Conservation (phyloP, 441 rosid species). For the Adansonia gregorii region DNA sequence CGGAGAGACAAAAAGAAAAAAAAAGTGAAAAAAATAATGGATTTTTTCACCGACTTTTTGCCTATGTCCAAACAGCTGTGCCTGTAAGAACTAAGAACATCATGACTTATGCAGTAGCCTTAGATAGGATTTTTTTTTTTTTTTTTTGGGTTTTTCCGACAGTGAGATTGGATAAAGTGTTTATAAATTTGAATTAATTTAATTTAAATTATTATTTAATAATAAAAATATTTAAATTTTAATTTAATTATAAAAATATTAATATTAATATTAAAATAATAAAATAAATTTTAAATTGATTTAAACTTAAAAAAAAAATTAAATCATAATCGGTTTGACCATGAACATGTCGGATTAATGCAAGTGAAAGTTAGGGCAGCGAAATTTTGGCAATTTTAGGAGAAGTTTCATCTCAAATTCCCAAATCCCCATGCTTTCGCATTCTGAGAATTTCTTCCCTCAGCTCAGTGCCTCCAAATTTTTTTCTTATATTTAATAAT, state of each 20-base stretch:
- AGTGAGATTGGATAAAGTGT: not conserved
- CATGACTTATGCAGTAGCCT: not conserved
- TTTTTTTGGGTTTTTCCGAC: not conserved
- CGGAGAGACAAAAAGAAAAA: slow-evolving; percentile 26
- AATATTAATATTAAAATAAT: too few relatives aligned
- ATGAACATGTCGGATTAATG: too few relatives aligned
- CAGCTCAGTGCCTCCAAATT: not conserved
- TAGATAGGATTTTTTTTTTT: not conserved
- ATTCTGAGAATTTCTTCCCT: not conserved
- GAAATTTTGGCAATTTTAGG: slow-evolving; percentile 24
- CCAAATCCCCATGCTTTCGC: slow-evolving; percentile 6
- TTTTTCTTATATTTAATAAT: too few relatives aligned
- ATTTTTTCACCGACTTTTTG: slow-evolving; percentile 51
- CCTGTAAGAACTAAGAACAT: slow-evolving; percentile 22
- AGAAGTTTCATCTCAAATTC: slow-evolving; percentile 23
- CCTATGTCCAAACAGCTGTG: slow-evolving; percentile 40
- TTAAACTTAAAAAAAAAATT: too few relatives aligned
- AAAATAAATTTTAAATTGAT: too few relatives aligned
- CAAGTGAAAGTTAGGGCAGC: not conserved
- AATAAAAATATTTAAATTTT: too few relatives aligned
- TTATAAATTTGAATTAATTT: too few relatives aligned
- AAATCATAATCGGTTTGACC: too few relatives aligned
- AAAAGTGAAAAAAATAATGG: slow-evolving; percentile 10
- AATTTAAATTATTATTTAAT: too few relatives aligned
- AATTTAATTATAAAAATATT: too few relatives aligned